Conservation (phyloP, 192 early-diverging fungal genomes). For the Coemansia sp. region DNA sequence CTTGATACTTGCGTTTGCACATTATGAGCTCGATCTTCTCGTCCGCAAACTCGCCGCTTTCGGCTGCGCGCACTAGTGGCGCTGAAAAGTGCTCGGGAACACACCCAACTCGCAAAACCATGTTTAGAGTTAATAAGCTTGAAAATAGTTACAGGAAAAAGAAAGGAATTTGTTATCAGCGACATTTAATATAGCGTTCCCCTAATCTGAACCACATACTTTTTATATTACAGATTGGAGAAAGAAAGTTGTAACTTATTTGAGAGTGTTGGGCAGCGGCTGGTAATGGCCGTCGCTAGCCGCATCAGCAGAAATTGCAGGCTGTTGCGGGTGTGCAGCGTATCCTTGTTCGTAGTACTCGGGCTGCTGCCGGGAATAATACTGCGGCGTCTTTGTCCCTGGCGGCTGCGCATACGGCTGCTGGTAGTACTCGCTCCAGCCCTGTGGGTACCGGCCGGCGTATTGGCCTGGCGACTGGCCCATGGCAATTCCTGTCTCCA, state of each 20-base stretch:
- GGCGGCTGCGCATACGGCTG: constrained; percentile 15
- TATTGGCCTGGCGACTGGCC: constrained; percentile 17
- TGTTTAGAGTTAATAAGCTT: neutral
- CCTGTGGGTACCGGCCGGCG: constrained; percentile 5
- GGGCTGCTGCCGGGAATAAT: constrained; percentile 1
- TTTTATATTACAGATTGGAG: neutral
- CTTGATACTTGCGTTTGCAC: constrained; percentile 50
- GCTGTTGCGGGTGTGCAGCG: constrained; percentile 17
- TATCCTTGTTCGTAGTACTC: constrained; percentile 35
- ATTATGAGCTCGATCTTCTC: constrained; percentile 60
- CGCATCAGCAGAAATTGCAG: neutral
- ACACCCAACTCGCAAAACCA: constrained; percentile 42
- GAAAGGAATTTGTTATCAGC: neutral
- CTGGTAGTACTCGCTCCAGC: constrained; percentile 32
- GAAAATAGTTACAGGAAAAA: neutral
- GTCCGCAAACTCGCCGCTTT: constrained; percentile 54
- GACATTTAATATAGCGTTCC: no score
- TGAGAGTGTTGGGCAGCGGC: neutral
- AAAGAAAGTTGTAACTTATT: neutral
- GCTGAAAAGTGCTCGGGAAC: constrained; percentile 77
- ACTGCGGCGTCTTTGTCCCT: constrained; percentile 2
- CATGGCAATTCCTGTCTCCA: constrained; percentile 28
- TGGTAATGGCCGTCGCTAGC: neutral
- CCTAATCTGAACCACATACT: constrained; percentile 3
- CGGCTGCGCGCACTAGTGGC: constrained; percentile 63